Base-by-base conservation (phyloP, 2,329 filamentous ascomycete genomes). In the Hypoxylon sp. region DNA sequence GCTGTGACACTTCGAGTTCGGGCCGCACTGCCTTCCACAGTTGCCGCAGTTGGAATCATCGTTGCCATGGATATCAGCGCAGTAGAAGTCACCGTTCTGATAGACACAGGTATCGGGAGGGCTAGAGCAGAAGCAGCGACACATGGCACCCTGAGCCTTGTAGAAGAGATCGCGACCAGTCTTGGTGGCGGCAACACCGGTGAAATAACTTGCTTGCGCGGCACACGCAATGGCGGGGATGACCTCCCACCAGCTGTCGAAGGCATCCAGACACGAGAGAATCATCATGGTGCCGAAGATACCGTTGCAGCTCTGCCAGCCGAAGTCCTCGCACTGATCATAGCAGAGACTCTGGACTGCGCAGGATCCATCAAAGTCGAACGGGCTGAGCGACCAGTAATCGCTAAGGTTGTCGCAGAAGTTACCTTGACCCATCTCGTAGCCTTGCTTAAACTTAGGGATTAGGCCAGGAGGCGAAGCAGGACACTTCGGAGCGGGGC, bases 271-370 rank as follows among this genome's bases (percentile, higher is more conserved):
- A 29, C 60, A 63, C 24, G 60, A 63, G 22, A 63, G 51, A 22
- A 63, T 63, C 60, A 63, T 63, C 60, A 56, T 56, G 13, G 52
- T 56, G n/a, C 60, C 60, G 26, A 63, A 63, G 6, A 63, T 63
- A 35, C 51, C 60, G 26, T 42, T 63, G 33, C 60, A 63, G 39
- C 60, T 63, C 35, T 63, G 60, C 60, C 60, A 63, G 11, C 60
- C 60, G 9, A 24, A 54, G n/a, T 56, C 33, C 39, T 39, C 24
- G 35, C 60, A 63, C 22, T 56, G 44, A 44, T 63, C 60, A 17
- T 63, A 63, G 26, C 26, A 26, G 6, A 26, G 26, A 26, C 26
- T 26, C 26, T 26, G 26, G 3, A 26, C 26, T 26, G 26, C 26
- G 26, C 26, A 26, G 26, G 26, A 26, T 26, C 26, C 26, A 26